Evolutionary conservation across 108 stramenopile species (phyloP), one percentile per base, ranked within the genome.

Genomic region (Cyclotella sp.): DNA sequence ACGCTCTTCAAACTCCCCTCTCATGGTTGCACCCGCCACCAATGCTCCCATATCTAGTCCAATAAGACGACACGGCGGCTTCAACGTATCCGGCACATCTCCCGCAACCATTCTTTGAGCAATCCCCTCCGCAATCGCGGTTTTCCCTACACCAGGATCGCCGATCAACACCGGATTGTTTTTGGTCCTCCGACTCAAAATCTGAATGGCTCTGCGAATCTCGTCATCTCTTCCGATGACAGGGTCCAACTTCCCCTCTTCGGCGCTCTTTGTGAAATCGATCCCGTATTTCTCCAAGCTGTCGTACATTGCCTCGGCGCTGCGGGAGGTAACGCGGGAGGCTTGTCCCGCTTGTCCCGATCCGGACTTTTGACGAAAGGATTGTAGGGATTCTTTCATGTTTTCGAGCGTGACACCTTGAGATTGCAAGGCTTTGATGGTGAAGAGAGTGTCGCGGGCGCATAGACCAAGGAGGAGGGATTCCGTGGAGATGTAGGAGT

Each of bases 181-280:
- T 90, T 99, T 99, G 49, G 98, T 98, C 30, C 98, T 88, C 19
- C 99, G 90, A 63, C 91, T 91, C 40, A 99, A 87, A 61, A 99
- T 97, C 76, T 97, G 97, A 81, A 99, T 96, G 41, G 91, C 98
- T 19, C 88, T 84, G 18, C 99, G 92, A 72, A 99, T 98, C 82
- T 99, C 99, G 51, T 97, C 97, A 70, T 99, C 99, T 11, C 99
- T 87, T 7, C 99, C 99, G 78, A 99, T 99, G 40, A 99, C 99
- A 0, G 99, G 99, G 78, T 99, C 98, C 11, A 95, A 65, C 63
- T 95, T 93, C 30, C 95, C 95, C 45, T 91, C 79, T 30, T 74
- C 78, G 19, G 95, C 99, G 13, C 78, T 86, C 59, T 90, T 85
- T 5, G 97, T 98, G 67, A 99, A 97, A 77, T 99, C 99, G 34